A percentile compares a stretch with the other conserved stretches of the same genome.
Evolutionary conservation across 1,139 yeast genomes (phyloP).

Genomic region (Hansenula lynferdii): DNA sequence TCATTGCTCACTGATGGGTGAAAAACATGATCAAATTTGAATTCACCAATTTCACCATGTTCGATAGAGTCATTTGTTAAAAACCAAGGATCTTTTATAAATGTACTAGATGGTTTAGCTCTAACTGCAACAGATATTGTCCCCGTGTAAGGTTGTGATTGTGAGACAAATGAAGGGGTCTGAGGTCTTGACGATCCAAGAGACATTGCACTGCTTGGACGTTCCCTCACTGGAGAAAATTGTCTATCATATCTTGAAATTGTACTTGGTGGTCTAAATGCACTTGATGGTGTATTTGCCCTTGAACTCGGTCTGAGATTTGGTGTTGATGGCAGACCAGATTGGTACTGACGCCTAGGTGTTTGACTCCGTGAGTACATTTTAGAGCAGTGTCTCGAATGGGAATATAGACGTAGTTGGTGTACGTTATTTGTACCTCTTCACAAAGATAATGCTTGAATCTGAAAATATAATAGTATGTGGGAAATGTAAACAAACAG

Average conservation of each 20-base stretch:
- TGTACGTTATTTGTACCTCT: too few species aligned
- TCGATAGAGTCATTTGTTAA: slow-evolving; percentile 37
- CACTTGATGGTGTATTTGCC: slow-evolving; percentile 15
- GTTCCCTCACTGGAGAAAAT: slow-evolving; percentile 16
- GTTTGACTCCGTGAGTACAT: slow-evolving; percentile 17
- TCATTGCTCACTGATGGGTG: slow-evolving; percentile 46
- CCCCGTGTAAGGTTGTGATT: slow-evolving; percentile 26
- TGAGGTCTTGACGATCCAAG: slow-evolving; percentile 13
- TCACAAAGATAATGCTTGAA: too few species aligned
- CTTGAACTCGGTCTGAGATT: slow-evolving; percentile 16
- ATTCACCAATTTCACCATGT: slow-evolving; percentile 50
- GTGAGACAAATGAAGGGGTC: slow-evolving; percentile 23
- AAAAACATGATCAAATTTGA: slow-evolving; percentile 76
- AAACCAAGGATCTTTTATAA: slow-evolving; percentile 32
- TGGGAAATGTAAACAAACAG: slow-evolving; percentile 10
- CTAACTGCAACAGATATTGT: slow-evolving; percentile 33
- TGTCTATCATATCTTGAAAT: slow-evolving; percentile 10
- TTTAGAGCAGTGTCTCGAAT: too few species aligned
- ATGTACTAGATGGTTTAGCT: slow-evolving; percentile 27
- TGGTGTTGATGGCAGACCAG: slow-evolving; percentile 14
- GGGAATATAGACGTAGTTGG: too few species aligned
- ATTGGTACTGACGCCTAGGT: slow-evolving; percentile 11
- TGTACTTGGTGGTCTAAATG: slow-evolving; percentile 5
- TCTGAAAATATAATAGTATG: too few species aligned
- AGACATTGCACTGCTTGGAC: slow-evolving; percentile 11